Evolutionary conservation across 129 eudicot genomes (phyloP), one percentile per base, ranked within the genome.

Genomic region (Flaveria ramosissima): DNA sequence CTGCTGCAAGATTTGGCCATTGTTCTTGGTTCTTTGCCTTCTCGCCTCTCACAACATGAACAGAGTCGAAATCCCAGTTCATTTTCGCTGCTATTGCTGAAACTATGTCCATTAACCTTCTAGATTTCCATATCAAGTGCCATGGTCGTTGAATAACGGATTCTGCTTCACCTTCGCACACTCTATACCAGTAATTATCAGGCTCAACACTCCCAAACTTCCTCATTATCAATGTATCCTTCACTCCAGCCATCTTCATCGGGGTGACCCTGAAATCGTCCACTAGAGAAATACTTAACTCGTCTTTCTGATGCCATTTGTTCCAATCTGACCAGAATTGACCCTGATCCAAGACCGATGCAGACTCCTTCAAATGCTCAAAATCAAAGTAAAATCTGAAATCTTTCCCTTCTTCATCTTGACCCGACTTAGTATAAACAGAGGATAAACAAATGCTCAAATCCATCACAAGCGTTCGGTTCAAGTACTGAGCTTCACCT

Each of bases 51-150:
- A 85, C 95, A 77, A 93, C 82, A 84, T 89, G 97, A 78, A 93
- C 98, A 12, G 98, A 80, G 77, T 93, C 98, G 50, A 85, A 91
- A 84, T 93, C 97, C 97, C 96, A 90, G 77, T 85, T 91, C 88
- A 93, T 7, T 80, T 82, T 87, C 3, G 98, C 82, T 4, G 96
- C 59, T 46, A 93, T 91, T 7, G 93, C 88, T 2, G 91, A 84
- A 30, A 90, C 97, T 5, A 93, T 80, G 42, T 93, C 97, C 96
- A 91, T 84, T 71, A 93, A 83, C 71, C 96, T 73, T 81, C 85
- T 86, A 1, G 98, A 93, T 74, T 90, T 93, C 96, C 96, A 88
- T 62, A 93, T 77, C 88, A 90, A 53, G 48, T 83, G 90, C 98
- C 98, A 93, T 36, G 98, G 98, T 72, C 93, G 80, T 69, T 87